These are phyloP conservation scores for Phaeoacremonium minimum DNA, from an alignment of 2,329 filamentous ascomycete genomes.

Conservation along the genomic window DNA sequence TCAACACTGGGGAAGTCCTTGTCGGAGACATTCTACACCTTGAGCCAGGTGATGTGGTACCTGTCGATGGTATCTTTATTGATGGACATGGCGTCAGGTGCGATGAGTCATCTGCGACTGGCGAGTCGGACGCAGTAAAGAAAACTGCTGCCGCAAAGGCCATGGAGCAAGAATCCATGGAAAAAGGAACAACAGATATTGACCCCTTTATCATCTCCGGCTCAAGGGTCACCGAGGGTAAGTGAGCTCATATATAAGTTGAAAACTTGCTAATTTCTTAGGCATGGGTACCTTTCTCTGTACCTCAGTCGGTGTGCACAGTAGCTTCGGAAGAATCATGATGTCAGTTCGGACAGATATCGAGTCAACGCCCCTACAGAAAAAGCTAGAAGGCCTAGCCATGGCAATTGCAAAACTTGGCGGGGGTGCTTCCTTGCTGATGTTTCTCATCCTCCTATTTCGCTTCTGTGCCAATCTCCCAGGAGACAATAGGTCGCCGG, in stretches of 20 bases:
- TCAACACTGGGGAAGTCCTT: constrained; percentile 63
- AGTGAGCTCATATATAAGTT: no score
- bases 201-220: constrained; percentile 61
- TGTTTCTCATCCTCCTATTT: constrained; percentile 75
- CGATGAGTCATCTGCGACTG: constrained; percentile 70
- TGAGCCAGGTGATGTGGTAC: constrained; percentile 65
- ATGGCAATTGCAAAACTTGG: constrained; percentile 47
- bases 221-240: constrained; percentile 49
- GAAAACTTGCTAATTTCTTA: no score
- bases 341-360: constrained; percentile 48
- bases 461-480: constrained; percentile 65
- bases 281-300: constrained; percentile 50
- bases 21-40: constrained; percentile 68
- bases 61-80: constrained; percentile 67
- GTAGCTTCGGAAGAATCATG: constrained; percentile 50
- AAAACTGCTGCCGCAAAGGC: constrained; percentile 56
- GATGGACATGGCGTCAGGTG: constrained; percentile 49
- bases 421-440: constrained; percentile 63
- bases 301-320: constrained; percentile 49
- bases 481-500: constrained; percentile 36
- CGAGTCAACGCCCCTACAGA: constrained; percentile 48
- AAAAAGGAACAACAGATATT: constrained; percentile 32
- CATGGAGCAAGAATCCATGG: constrained; percentile 38
- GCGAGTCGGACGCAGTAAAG: constrained; percentile 67
- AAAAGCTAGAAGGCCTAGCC: constrained; percentile 45